Base-by-base conservation (phyloP, 257 asterid genomes). In the Plantago major region DNA sequence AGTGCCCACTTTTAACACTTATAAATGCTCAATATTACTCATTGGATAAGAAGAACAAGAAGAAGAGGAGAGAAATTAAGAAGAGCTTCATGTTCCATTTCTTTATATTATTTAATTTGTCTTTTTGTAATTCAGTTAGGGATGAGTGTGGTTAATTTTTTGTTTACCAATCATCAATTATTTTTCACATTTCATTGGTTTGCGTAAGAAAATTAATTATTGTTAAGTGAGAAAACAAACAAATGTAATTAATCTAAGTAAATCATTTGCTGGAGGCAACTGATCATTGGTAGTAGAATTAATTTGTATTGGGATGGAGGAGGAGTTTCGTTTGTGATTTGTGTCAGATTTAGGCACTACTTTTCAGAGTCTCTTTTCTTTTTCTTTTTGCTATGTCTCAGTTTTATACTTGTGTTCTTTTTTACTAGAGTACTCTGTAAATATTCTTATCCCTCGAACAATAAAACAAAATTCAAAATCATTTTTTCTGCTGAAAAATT, bases 71-170 rank as follows among this genome's bases (percentile, higher is more conserved):
- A n/a, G n/a, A n/a, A n/a, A n/a, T n/a, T n/a, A n/a, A 22, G 26
- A 22, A 22, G 26, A 22, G 26, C 64, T 65, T 64, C 43, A 46
- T 64, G 68, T 46, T 46, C n/a, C 48, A 48, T 62, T 57, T 66
- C 17, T 66, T 52, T 53, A 1, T 64, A 28, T 68, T 22, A 22
- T 22, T 22, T 22, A 22, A 22, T 65, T 48, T 10, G 5, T 44
- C 46, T 0, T 52, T 37, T 54, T 30, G n/a, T 42, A 42, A 42
- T 59, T 43, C 51, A n/a, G n/a, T 55, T 63, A 50, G 71, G 73
- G 58, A 64, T 61, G 75, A 52, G 73, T 74, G 82, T 73, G 71
- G 60, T 59, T 62, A 26, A 15, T 63, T 68, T 52, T 55, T 65
- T 16, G 53, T 76, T 52, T 58, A 19, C 67, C 78, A 69, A 64